phyloP scores from a whole-genome alignment of 441 rosid species.

The Lepidium campestre region DNA sequence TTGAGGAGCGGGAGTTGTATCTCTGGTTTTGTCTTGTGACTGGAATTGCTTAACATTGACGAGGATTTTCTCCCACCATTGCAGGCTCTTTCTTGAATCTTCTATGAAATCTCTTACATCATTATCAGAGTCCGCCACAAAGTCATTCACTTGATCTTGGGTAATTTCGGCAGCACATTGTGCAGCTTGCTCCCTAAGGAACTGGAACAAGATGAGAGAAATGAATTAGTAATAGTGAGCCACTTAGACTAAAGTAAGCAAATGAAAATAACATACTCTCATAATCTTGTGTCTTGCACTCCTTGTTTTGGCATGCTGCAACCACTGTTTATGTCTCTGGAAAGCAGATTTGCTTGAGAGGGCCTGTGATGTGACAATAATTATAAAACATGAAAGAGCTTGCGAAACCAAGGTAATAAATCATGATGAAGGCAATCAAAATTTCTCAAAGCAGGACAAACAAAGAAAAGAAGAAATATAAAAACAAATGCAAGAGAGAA shows the following conservation, averaged over 20 bases:
- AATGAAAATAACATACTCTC: constrained; percentile 44
- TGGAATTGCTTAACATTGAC: constrained; percentile 44
- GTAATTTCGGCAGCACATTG: constrained; percentile 79
- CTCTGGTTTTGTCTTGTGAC: constrained; percentile 34
- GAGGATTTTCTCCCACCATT: constrained; percentile 65
- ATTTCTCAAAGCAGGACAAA: not conserved
- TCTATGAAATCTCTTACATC: constrained; percentile 52
- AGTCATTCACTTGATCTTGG: constrained; percentile 62
- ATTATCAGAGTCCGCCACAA: constrained; percentile 68
- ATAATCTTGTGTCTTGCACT: constrained; percentile 97
- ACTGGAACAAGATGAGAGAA: constrained; percentile 40
- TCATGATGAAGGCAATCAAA: not conserved
- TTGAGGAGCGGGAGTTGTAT: constrained; percentile 28
- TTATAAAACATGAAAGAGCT: not conserved
- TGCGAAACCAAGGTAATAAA: not conserved
- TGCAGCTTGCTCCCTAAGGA: constrained; percentile 90
- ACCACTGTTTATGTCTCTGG: constrained; percentile 93
- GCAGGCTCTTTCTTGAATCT: constrained; percentile 39
- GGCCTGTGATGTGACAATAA: constrained; percentile 42
- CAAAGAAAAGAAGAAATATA: constrained; percentile 3
- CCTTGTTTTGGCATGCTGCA: constrained; percentile 92
- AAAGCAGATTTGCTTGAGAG: constrained; percentile 91
- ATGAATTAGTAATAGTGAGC: constrained; percentile 1
- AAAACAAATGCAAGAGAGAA: constrained; percentile 1
- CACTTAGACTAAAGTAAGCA: not conserved